Conservation (phyloP, 2,329 filamentous ascomycete genomes). For the Paradendryphiella salina region DNA sequence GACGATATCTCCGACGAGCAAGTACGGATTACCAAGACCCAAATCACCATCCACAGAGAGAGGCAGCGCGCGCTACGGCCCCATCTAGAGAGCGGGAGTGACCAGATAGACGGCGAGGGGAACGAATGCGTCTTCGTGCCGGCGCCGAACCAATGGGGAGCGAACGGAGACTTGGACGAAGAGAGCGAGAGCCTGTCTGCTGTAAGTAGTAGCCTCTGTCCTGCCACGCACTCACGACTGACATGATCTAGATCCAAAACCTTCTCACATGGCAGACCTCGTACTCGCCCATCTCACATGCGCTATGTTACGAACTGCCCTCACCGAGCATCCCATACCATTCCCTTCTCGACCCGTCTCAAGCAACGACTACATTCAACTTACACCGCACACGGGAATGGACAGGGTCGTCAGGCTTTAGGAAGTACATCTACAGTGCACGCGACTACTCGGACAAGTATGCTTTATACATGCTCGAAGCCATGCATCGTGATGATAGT, state of each 20-base stretch:
- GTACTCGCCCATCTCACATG: conserved; percentile 41
- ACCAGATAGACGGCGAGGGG: conserved; percentile 41
- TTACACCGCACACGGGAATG: conserved; percentile 46
- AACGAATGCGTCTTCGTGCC: conserved; percentile 45
- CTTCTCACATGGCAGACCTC: conserved; percentile 44
- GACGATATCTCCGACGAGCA: conserved; percentile 45
- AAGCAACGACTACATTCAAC: conserved; percentile 41
- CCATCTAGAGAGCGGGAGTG: conserved; percentile 45
- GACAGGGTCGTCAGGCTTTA: conserved; percentile 39
- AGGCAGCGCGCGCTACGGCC: conserved; percentile 41
- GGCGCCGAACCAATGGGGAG: conserved; percentile 46
- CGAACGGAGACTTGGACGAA: conserved; percentile 45
- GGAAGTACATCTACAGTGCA: conserved; percentile 44
- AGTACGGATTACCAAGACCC: conserved; percentile 39
- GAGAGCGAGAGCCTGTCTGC: conserved; percentile 45
- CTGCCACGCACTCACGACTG: not conserved
- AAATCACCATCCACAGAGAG: conserved; percentile 44
- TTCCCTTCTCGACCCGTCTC: conserved; percentile 39
- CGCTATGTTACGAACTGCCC: conserved; percentile 39
- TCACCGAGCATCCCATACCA: conserved; percentile 42
- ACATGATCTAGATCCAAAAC: conserved; percentile 38
- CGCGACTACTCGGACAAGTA: conserved; percentile 45
- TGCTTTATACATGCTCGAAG: conserved; percentile 43
- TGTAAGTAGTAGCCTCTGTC: conserved; percentile 23
- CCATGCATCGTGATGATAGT: conserved; percentile 38